These are phyloP conservation scores for Cladorrhinum sp. DNA, from an alignment of 2,329 filamentous ascomycete genomes.

Conservation along the genomic window DNA sequence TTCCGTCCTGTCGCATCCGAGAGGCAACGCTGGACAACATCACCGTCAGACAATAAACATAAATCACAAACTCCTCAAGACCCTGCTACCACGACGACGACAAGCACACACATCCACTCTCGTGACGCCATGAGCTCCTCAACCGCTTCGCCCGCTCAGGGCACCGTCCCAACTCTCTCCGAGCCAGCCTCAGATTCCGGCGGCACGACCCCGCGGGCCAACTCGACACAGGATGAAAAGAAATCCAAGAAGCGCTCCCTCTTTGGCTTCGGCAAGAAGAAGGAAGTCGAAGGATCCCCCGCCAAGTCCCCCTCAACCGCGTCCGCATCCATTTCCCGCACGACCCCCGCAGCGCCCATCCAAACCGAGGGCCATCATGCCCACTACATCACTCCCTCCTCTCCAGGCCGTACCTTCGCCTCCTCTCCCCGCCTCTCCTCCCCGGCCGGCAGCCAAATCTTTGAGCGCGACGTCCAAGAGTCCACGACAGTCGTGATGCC, in stretches of 20 bases:
- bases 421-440: slow-evolving; percentile 74
- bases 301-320: slow-evolving; percentile 26
- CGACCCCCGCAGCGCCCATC: slow-evolving; percentile 32
- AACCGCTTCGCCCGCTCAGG: slow-evolving; percentile 25
- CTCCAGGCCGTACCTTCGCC: slow-evolving; percentile 64
- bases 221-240: slow-evolving; percentile 30
- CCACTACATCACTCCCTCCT: slow-evolving; percentile 49
- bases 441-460: slow-evolving; percentile 77
- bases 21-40: neutral
- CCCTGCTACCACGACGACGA: neutral
- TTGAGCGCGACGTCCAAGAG: slow-evolving; percentile 93
- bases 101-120: neutral
- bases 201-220: slow-evolving; percentile 34
- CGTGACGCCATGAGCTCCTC: slow-evolving; percentile 30
- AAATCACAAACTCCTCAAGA: neutral
- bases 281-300: slow-evolving; percentile 38
- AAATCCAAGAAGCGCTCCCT: slow-evolving; percentile 53
- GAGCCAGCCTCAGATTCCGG: slow-evolving; percentile 22
- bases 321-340: slow-evolving; percentile 35
- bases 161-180: slow-evolving; percentile 30
- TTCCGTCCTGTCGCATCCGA: neutral
- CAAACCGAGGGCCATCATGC: slow-evolving; percentile 31
- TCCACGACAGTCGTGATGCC: slow-evolving; percentile 57
- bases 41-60: neutral
- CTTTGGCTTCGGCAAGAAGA: slow-evolving; percentile 63